phyloP scores from a whole-genome alignment of 2,329 filamentous ascomycete genomes.

The Neocucurbitaria cava region DNA sequence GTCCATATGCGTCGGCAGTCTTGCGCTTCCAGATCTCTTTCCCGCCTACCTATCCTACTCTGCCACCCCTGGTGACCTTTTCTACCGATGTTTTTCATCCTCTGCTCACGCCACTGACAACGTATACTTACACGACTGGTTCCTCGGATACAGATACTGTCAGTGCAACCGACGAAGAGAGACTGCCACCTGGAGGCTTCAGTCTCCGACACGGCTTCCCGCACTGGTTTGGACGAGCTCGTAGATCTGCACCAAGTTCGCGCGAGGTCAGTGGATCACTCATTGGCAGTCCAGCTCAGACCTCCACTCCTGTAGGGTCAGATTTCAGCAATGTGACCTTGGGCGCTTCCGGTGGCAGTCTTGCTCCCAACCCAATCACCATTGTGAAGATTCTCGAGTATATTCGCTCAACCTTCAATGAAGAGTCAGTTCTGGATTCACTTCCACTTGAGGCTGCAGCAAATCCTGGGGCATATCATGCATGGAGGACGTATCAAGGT shows the following conservation, averaged over 20 bases:
- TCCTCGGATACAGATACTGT: slow-evolving; percentile 76
- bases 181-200: slow-evolving; percentile 86
- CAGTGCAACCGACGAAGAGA: slow-evolving; percentile 82
- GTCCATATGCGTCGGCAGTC: slow-evolving; percentile 86
- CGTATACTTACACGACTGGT: slow-evolving; percentile 87
- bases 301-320: slow-evolving; percentile 23
- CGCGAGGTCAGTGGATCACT: slow-evolving; percentile 43
- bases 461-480: slow-evolving; percentile 92
- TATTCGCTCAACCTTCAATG: slow-evolving; percentile 80
- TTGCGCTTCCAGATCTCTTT: slow-evolving; percentile 92
- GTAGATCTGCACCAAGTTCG: slow-evolving; percentile 37
- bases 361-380: slow-evolving; percentile 23
- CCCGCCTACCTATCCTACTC: slow-evolving; percentile 76
- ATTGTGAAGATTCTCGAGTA: slow-evolving; percentile 74
- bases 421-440: slow-evolving; percentile 76
- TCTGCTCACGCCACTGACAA: slow-evolving; percentile 89
- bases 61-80: slow-evolving; percentile 87
- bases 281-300: slow-evolving; percentile 25
- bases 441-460: slow-evolving; percentile 83
- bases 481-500: slow-evolving; percentile 78
- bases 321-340: slow-evolving; percentile 8
- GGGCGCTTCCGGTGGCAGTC: slow-evolving; percentile 9
- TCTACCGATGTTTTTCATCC: slow-evolving; percentile 94
- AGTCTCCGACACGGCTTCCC: slow-evolving; percentile 91
- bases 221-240: slow-evolving; percentile 73